Conservation (phyloP, 768 basidiomycete genomes). For the Sporobolomyces roseus region DNA sequence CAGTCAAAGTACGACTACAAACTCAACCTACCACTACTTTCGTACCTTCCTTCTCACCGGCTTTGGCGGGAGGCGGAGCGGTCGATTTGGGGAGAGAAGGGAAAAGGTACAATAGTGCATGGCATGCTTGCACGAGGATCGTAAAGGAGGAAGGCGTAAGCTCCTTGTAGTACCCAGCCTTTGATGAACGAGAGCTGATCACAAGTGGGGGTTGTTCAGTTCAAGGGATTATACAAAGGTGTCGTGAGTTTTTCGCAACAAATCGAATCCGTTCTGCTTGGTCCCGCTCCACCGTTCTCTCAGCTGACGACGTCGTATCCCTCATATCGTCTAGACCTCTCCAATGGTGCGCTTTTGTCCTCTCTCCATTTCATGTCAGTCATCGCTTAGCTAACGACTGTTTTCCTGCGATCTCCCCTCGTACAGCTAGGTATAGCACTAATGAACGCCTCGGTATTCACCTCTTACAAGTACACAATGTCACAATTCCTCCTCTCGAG, state of each 20-base stretch:
- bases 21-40: conserved; percentile 42
- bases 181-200: not conserved
- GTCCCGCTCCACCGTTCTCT: too few species aligned
- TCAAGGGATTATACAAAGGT: conserved; percentile 63
- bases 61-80: too few species aligned
- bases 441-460: conserved; percentile 81
- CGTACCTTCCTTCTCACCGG: not conserved
- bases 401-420: not conserved
- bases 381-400: not conserved
- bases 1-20: conserved; percentile 79
- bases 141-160: conserved; percentile 64
- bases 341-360: conserved; percentile 61
- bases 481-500: conserved; percentile 58
- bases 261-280: not conserved
- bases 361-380: not conserved
- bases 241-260: conserved; percentile 47
- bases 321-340: conserved; percentile 56
- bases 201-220: not conserved
- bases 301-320: not conserved
- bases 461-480: conserved; percentile 76
- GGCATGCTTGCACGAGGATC: conserved; percentile 66
- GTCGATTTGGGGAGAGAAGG: too few species aligned
- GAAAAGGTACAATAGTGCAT: conserved; percentile 55
- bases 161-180: conserved; percentile 39
- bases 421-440: conserved; percentile 64